Evolutionary conservation across 1,284 basidiomycete species (phyloP), one percentile per base, ranked within the genome.

Genomic region (Apiotrichum montevideense): DNA sequence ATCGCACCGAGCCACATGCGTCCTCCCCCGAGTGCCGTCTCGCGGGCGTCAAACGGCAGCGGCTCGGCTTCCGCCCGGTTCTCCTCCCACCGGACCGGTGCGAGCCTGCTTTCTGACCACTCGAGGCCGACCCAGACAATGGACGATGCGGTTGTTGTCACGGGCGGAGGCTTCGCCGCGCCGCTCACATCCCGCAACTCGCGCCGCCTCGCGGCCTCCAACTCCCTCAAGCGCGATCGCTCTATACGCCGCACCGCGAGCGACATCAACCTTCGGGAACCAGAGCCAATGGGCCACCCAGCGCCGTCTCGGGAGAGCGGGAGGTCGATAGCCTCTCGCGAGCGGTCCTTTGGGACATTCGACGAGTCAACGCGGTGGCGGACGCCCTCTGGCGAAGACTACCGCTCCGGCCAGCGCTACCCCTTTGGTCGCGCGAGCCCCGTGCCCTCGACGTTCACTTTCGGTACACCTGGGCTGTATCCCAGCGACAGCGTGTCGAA

Each of bases 131-230:
- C 39, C 8, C 39, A 54, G 45, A 65, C 66, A 6, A 65, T 67
- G 3, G 75, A 77, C 57, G 75, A 77, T 54, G 67, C 68, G 1
- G 65, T 72, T 15, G 65, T 76, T 37, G 49, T 60, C 40, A 77
- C 70, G 11, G 65, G 70, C 4, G 73, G 72, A 11, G 71, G 73
- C 3, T 52, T 70, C 3, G 56, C 63, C 29, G 68, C 68, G 2
- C 65, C 73, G 0, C 62, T 76, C 39, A 55, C 63, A 0, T 69
- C 71, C 6, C 62, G 70, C 48, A 71, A 67, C 21, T 73, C 70
- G 46, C 63, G 70, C 34, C 67, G 70, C 37, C 67, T 77, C 4
- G 69, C 69, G 7, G 68, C 64, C 2, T 64, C 63, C n/a, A 64
- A 64, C 32, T 43, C 42, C 1, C 34, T 66, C n/a, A 58, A 63